Base-by-base conservation (phyloP, 805 yeast genomes). In the Barnettozyma sp. region DNA sequence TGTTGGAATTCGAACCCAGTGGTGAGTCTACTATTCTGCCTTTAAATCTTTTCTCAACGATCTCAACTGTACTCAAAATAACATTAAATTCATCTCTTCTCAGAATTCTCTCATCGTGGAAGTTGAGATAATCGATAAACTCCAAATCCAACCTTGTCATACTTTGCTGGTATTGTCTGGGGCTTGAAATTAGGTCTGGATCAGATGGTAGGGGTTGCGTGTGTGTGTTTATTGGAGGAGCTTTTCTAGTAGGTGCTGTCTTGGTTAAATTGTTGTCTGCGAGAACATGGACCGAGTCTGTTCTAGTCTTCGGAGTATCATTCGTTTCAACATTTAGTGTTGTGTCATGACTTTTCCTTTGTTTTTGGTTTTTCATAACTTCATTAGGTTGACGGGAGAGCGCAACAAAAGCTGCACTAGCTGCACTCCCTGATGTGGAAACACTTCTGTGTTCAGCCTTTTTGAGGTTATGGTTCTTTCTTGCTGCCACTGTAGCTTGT, bases 11-110 rank as follows among this genome's bases (percentile, higher is more conserved):
- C 26, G 60, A 59, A n/a, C 52, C 53, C n/a, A 76, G 54, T 0
- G 83, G 82, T 2, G 80, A 65, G 42, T 77, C 82, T 29, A 71
- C 73, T 16, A 80, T 50, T 43, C 65, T 59, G 0, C 84, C 84
- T 44, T 63, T 70, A 40, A 68, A 65, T 40, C 67, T 77, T 54
- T 64, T 73, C 42, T 79, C 85, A 43, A 82, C 68, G 0, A 41
- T 31, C 6, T 70, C 77, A 0, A 75, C 70, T 3, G 62, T 50
- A 7, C 69, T 60, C 34, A 62, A 58, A 6, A 63, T 56, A 2
- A 72, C 70, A 25, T 63, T 59, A 4, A 76, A 67, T 21, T 74
- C 70, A 1, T 82, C 84, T 21, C 68, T 68, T 41, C 68, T 73
- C 32, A 78, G 38, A 1, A 81, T 67, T 38, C 86, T 63, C 49